Percentiles rank a stretch among this genome's conserved stretches.
Conservation (phyloP, 345 rosid genomes). For the Gossypium longicalyx region DNA sequence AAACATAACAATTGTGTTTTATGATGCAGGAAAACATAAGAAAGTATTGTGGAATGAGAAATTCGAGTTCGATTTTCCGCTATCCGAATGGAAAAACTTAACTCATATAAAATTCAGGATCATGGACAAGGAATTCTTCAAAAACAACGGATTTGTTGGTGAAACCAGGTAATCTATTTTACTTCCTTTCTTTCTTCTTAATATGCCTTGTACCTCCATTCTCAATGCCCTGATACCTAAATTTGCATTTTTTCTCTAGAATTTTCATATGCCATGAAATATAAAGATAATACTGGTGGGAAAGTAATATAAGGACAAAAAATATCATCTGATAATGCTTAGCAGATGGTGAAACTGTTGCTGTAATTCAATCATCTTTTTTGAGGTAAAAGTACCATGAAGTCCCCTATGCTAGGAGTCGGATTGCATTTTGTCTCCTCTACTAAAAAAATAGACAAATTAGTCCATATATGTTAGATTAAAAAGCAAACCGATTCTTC, state of each 20-base stretch:
- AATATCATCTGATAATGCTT: neutral
- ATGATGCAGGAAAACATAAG: conserved; percentile 42
- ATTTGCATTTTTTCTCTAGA: neutral
- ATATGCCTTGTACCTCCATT: neutral
- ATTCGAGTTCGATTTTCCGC: conserved; percentile 52
- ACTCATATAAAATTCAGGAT: conserved; percentile 57
- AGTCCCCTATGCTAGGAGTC: too few species aligned
- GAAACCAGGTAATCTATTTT: conserved; percentile 52
- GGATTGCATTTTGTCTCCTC: too few species aligned
- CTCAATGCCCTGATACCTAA: neutral
- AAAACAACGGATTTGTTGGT: conserved; percentile 61
- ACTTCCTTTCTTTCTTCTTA: neutral
- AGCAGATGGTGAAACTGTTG: neutral
- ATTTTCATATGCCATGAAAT: neutral
- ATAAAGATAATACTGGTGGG: neutral
- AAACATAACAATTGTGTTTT: neutral
- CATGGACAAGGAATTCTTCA: conserved; percentile 57
- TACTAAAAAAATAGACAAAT: too few species aligned
- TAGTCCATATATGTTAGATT: too few species aligned
- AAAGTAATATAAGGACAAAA: neutral
- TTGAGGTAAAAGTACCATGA: too few species aligned
- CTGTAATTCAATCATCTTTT: too few species aligned
- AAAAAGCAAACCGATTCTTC: too few species aligned
- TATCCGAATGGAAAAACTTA: conserved; percentile 47
- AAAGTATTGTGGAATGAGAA: conserved; percentile 83